These are phyloP conservation scores for Takashimella tepidaria DNA, from an alignment of 1,284 basidiomycete species.

Conservation along the genomic window DNA sequence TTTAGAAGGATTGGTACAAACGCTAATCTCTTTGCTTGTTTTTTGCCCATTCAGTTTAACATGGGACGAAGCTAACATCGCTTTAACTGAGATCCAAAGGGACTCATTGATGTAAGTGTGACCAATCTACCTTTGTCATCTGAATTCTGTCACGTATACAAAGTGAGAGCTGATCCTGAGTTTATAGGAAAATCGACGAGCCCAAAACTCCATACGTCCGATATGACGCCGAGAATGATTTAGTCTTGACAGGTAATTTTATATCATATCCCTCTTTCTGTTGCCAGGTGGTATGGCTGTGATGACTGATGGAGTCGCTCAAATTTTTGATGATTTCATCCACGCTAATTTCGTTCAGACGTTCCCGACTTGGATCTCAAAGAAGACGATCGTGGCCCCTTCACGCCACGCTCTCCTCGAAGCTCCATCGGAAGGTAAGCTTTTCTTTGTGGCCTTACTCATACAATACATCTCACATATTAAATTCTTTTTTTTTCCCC, in stretches of 20 bases:
- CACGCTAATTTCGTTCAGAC: constrained; percentile 50
- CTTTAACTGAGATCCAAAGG: constrained; percentile 82
- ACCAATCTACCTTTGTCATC: not conserved
- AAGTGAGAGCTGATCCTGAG: not conserved
- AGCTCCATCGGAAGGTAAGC: constrained; percentile 19
- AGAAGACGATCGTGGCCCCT: constrained; percentile 8
- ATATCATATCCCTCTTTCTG: not conserved
- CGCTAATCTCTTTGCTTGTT: no score
- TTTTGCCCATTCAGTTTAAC: constrained; percentile 54
- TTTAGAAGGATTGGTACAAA: no score
- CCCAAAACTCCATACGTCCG: constrained; percentile 94
- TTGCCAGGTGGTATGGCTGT: not conserved
- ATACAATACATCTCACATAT: no score
- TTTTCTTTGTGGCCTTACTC: no score
- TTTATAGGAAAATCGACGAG: constrained; percentile 73
- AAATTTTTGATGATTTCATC: no score
- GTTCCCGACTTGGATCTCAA: constrained; percentile 48
- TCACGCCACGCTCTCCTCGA: constrained; percentile 15
- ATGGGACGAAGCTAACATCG: constrained; percentile 90
- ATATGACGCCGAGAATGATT: constrained; percentile 79
- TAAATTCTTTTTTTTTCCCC: no score
- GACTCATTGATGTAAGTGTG: constrained; percentile 72
- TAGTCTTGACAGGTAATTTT: constrained; percentile 53
- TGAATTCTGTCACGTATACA: not conserved
- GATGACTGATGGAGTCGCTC: no score